Evolutionary conservation across 306 rosid species (phyloP), one percentile per base, ranked within the genome.

Genomic region (Fragaria ananassa): DNA sequence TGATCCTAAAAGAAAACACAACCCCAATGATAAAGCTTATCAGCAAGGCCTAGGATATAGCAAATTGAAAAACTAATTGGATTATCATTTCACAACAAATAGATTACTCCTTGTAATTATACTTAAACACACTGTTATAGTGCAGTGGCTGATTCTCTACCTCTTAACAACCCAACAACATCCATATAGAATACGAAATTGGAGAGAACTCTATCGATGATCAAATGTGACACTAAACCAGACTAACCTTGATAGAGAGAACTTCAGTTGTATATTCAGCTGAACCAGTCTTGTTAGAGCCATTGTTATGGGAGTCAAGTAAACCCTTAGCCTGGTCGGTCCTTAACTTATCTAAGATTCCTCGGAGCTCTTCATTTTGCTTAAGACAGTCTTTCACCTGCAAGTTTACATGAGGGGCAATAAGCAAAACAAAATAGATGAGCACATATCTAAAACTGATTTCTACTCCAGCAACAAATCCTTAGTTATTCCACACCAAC

Each of bases 301-400:
- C 86, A 35, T 83, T 84, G 73, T 39, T 79, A 23, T 62, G 42
- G 68, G 4, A 62, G 18, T 31, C 82, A 1, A 85, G 84, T 56
- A 31, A 62, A 72, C 81, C 86, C 78, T 76, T 84, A 4, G 93
- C 83, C 78, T 83, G 95, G 60, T 90, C 96, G 49, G 85, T 83
- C 83, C 97, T 89, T 80, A 95, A 73, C 58, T 88, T 84, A 70
- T 89, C 92, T 46, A 95, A 72, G 60, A 85, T 73, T 79, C 77
- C 85, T 51, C 97, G 91, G 72, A 95, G 98, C 84, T 87, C 97
- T 81, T 90, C 97, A 77, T 95, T 92, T 80, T 92, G 91, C 88
- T 92, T 88, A 56, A 92, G 93, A 83, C 98, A 92, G 73, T 90
- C 93, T 81, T 89, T 91, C 84, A 94, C 95, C 98, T 92, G 81